Percentiles rank a stretch among this genome's conserved stretches.
These are phyloP conservation scores for Neopestalotiopsis rosae DNA, from an alignment of 2,329 filamentous ascomycete species.

Conservation along the genomic window DNA sequence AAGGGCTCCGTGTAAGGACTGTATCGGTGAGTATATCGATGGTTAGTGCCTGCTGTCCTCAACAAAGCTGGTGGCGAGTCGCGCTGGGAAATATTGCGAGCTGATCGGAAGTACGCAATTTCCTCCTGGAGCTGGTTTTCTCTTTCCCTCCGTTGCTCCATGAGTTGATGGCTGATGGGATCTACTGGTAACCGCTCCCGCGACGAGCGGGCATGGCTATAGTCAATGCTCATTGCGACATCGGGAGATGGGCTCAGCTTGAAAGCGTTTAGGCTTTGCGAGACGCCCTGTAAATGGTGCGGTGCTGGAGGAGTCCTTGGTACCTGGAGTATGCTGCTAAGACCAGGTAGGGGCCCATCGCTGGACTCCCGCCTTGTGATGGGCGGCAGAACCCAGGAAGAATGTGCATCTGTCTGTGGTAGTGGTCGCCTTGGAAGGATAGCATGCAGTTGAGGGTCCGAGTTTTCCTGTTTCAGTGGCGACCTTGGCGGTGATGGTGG, in stretches of 20 bases:
- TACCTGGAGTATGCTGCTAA: conserved; percentile 10
- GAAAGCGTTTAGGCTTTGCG: background rate
- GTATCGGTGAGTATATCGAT: conserved; percentile 1
- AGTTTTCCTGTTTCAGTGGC: conserved; percentile 22
- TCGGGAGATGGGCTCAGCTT: conserved; percentile 1
- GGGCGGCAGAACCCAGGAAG: background rate
- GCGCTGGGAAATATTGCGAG: background rate
- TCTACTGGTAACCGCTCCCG: background rate
- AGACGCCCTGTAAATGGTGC: background rate
- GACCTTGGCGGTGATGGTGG: conserved; percentile 28
- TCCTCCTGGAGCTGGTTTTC: background rate
- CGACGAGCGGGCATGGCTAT: background rate
- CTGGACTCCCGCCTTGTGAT: background rate
- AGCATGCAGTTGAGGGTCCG: background rate
- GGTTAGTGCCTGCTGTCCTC: background rate
- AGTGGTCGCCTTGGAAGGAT: background rate
- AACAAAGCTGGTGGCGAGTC: background rate
- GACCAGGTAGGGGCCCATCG: conserved; percentile 1
- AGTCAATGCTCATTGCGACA: background rate
- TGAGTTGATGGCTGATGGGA: background rate
- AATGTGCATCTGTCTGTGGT: background rate
- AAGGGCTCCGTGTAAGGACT: background rate
- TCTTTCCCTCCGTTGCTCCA: background rate
- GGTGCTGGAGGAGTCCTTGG: background rate
- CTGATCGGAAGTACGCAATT: background rate